A percentile compares a stretch with the other conserved stretches of the same genome.
Conservation (phyloP, 2,329 filamentous ascomycete genomes). For the Colletotrichum acutatum region DNA sequence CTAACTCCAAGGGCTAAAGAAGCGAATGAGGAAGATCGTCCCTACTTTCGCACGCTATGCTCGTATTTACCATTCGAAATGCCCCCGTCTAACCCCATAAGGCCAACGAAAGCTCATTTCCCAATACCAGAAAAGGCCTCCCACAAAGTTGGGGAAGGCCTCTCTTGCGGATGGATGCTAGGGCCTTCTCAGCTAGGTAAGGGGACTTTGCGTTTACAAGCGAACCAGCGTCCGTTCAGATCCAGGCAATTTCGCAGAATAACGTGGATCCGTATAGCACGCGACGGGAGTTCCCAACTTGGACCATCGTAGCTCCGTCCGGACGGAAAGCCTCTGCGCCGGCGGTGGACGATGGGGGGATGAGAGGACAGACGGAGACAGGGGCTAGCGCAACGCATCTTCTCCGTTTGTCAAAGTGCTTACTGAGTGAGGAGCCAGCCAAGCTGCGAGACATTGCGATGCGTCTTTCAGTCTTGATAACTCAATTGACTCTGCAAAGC, state of each 20-base stretch:
- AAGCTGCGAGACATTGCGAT: too few species aligned
- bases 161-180: neutral
- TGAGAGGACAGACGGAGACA: too few species aligned
- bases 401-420: neutral
- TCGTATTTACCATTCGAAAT: neutral
- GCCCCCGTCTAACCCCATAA: neutral
- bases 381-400: neutral
- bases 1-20: neutral
- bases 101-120: neutral
- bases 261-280: neutral
- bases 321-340: neutral
- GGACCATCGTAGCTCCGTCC: neutral
- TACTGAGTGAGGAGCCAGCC: neutral
- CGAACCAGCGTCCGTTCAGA: neutral
- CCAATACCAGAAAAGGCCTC: neutral
- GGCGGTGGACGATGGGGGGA: too few species aligned
- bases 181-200: neutral
- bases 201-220: too few species aligned
- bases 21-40: neutral
- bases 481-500: too few species aligned
- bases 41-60: neutral
- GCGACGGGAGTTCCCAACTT: neutral
- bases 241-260: neutral
- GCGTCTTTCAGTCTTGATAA: too few species aligned
- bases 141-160: neutral